phyloP scores from a whole-genome alignment of 306 rosid species.

The Sicyos baderoa region DNA sequence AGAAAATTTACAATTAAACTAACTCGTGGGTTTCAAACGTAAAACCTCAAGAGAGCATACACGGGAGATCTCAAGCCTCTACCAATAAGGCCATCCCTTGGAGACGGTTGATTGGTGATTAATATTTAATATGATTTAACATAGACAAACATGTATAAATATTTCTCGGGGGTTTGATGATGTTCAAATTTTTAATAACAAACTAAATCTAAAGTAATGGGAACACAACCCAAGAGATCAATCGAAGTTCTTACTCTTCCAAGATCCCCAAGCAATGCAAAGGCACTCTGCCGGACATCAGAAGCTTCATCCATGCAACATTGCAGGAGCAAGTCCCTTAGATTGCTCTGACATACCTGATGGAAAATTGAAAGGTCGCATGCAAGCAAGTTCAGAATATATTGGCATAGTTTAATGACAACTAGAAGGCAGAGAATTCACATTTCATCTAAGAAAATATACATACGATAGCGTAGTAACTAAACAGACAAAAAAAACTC shows the following conservation, averaged over 20 bases:
- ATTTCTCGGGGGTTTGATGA: neutral
- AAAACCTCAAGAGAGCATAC: no score
- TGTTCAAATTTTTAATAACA: neutral
- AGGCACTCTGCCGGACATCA: slow-evolving; percentile 93
- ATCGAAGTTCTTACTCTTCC: slow-evolving; percentile 64
- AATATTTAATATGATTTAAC: no score
- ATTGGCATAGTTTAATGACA: neutral
- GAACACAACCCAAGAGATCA: slow-evolving; percentile 8
- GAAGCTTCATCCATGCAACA: slow-evolving; percentile 85
- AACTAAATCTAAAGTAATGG: neutral
- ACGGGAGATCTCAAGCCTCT: no score
- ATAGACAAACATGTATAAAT: neutral
- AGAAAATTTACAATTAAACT: no score
- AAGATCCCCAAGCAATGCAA: slow-evolving; percentile 95
- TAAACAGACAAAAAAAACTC: neutral
- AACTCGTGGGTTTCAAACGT: no score
- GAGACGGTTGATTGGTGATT: no score
- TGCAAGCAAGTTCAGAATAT: slow-evolving; percentile 19
- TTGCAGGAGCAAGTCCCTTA: slow-evolving; percentile 74
- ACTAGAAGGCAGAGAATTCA: slow-evolving; percentile 6
- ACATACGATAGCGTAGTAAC: neutral
- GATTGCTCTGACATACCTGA: slow-evolving; percentile 78
- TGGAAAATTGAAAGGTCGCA: slow-evolving; percentile 15
- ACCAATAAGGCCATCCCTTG: no score
- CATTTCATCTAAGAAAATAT: slow-evolving; percentile 13